Conservation (phyloP, 1,284 basidiomycete species). For the Wolfiporia cocos region DNA sequence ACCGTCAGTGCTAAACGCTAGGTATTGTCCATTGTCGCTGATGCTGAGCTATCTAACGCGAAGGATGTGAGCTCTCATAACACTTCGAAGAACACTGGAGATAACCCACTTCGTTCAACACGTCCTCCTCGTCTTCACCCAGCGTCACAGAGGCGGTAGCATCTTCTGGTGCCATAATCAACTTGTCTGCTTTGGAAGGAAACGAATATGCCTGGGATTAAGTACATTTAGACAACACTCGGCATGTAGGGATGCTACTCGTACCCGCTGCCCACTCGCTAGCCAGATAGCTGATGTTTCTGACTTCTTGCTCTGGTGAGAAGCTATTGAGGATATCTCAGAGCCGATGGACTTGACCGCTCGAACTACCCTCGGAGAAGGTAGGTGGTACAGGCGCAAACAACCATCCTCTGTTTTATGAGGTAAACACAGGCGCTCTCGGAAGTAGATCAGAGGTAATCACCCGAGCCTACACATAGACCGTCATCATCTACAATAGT, state of each 20-base stretch:
- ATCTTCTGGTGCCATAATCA: constrained; percentile 33
- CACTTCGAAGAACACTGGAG: constrained; percentile 1
- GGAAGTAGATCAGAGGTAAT: not conserved
- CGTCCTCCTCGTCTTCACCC: constrained; percentile 48
- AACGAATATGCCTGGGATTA: constrained; percentile 21
- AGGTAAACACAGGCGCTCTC: not conserved
- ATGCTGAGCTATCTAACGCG: constrained; percentile 52
- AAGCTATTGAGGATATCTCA: constrained; percentile 57
- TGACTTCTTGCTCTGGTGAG: constrained; percentile 32
- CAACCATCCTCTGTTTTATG: constrained; percentile 66
- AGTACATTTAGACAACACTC: not conserved
- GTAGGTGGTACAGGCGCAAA: constrained; percentile 58
- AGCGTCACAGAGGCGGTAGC: constrained; percentile 37
- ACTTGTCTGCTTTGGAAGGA: constrained; percentile 13
- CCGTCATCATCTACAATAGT: constrained; percentile 9
- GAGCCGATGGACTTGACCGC: constrained; percentile 51
- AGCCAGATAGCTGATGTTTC: constrained; percentile 49
- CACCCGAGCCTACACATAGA: constrained; percentile 22
- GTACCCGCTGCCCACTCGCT: constrained; percentile 51
- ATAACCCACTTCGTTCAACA: constrained; percentile 65
- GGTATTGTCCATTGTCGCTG: constrained; percentile 44
- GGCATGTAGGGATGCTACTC: constrained; percentile 10
- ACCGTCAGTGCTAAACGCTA: constrained; percentile 66
- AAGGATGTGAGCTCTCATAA: constrained; percentile 2
- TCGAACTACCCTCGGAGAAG: constrained; percentile 53